phyloP scores from a whole-genome alignment of 2,329 filamentous ascomycete genomes.

The Neonectria sp. region DNA sequence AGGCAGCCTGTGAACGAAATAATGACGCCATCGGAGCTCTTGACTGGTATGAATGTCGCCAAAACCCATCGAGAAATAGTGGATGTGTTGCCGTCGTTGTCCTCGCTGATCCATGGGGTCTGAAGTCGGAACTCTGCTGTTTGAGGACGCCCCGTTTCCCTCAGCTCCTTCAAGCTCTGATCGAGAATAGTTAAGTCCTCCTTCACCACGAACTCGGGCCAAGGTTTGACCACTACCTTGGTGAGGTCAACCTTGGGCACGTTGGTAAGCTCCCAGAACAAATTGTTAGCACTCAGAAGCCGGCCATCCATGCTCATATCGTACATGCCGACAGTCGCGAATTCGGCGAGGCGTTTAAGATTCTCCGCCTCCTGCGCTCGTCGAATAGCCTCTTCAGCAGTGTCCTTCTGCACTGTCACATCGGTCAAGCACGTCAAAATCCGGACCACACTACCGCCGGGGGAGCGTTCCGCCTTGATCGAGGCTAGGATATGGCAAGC shows the following conservation, averaged over 20 bases:
- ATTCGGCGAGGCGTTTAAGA: constrained; percentile 68
- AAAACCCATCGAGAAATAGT: constrained; percentile 64
- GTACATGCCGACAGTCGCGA: constrained; percentile 69
- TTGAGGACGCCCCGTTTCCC: constrained; percentile 59
- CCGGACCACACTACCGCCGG: constrained; percentile 60
- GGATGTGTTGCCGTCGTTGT: constrained; percentile 60
- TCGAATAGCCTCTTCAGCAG: constrained; percentile 63
- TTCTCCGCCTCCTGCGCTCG: constrained; percentile 68
- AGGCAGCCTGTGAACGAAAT: constrained; percentile 64
- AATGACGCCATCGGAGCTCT: constrained; percentile 61
- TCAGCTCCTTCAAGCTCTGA: constrained; percentile 58
- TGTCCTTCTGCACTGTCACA: constrained; percentile 65
- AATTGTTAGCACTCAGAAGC: constrained; percentile 66
- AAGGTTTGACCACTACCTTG: constrained; percentile 58
- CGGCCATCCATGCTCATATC: constrained; percentile 67
- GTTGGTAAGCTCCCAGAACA: constrained; percentile 68
- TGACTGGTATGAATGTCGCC: constrained; percentile 66
- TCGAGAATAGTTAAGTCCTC: constrained; percentile 60
- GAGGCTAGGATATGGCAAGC: constrained; percentile 64
- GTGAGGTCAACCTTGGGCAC: constrained; percentile 60
- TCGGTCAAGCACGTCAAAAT: constrained; percentile 67
- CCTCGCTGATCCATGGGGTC: constrained; percentile 62
- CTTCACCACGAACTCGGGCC: constrained; percentile 60
- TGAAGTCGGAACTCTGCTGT: constrained; percentile 66
- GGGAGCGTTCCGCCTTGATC: constrained; percentile 61